Percentiles rank a stretch among this genome's conserved stretches.
These are phyloP conservation scores for Globisporangium nagaii DNA, from an alignment of 352 stramenopile genomes.

Conservation along the genomic window DNA sequence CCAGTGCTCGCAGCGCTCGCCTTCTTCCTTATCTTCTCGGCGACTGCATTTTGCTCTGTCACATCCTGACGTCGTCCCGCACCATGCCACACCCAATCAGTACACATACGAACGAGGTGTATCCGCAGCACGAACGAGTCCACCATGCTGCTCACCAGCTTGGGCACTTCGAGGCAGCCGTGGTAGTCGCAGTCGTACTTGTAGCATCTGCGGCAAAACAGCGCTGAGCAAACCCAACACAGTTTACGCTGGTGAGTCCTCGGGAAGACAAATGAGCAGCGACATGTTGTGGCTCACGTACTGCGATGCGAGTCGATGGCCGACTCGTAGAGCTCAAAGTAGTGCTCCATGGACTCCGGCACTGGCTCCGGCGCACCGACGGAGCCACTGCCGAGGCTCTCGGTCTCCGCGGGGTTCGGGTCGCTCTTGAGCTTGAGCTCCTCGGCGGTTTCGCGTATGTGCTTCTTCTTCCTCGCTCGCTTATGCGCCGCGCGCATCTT, in stretches of 20 bases:
- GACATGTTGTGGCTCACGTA: slow-evolving; percentile 26
- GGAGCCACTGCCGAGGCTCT: background rate
- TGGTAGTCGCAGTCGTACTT: slow-evolving; percentile 86
- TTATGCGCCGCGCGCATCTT: slow-evolving; percentile 31
- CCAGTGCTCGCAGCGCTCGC: slow-evolving; percentile 37
- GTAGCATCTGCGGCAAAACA: slow-evolving; percentile 80
- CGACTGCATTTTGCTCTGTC: slow-evolving; percentile 56
- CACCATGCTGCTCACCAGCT: slow-evolving; percentile 43
- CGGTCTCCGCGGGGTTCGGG: background rate
- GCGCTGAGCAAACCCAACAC: slow-evolving; percentile 20
- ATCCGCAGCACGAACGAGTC: background rate
- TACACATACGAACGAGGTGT: background rate
- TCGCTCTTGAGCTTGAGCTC: slow-evolving; percentile 6
- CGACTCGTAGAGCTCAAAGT: slow-evolving; percentile 54
- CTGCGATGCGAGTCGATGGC: slow-evolving; percentile 61
- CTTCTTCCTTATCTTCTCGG: slow-evolving; percentile 33
- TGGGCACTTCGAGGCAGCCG: slow-evolving; percentile 43
- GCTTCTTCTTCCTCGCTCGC: slow-evolving; percentile 33
- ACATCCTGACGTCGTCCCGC: slow-evolving; percentile 37
- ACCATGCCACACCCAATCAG: no score
- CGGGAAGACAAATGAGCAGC: background rate
- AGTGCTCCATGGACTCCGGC: slow-evolving; percentile 26
- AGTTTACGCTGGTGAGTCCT: no score
- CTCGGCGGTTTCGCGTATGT: slow-evolving; percentile 13
- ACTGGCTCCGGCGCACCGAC: background rate